phyloP scores from a whole-genome alignment of 768 basidiomycete species.

The Kwoniella dejecticola region DNA sequence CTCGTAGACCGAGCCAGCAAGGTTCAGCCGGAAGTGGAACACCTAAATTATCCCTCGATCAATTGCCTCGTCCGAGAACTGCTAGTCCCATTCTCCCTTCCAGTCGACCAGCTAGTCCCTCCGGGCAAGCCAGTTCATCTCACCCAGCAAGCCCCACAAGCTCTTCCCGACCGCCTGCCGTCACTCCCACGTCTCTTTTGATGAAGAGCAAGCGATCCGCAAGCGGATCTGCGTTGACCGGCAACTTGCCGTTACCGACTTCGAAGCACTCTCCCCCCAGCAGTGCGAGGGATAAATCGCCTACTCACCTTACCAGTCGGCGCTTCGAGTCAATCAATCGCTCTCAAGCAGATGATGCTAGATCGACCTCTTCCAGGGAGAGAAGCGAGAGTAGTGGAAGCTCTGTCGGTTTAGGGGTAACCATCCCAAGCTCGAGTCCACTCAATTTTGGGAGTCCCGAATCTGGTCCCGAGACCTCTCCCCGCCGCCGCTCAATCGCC shows the following conservation, averaged over 20 bases:
- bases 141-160: constrained; percentile 33
- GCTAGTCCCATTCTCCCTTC: constrained; percentile 21
- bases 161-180: constrained; percentile 12
- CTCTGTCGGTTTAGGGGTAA: constrained; percentile 22
- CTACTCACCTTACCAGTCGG: constrained; percentile 18
- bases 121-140: constrained; percentile 29
- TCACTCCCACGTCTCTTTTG: constrained; percentile 32
- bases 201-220: constrained; percentile 36
- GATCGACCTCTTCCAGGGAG: constrained; percentile 14
- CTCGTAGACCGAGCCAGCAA: constrained; percentile 17
- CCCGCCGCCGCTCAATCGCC: constrained; percentile 9
- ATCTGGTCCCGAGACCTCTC: constrained; percentile 24
- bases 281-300: constrained; percentile 9
- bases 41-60: constrained; percentile 25
- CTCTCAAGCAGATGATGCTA: constrained; percentile 3
- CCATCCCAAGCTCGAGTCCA: constrained; percentile 26
- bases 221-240: constrained; percentile 27
- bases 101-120: constrained; percentile 26
- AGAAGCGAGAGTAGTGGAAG: constrained; percentile 28
- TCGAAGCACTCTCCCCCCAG: constrained; percentile 25
- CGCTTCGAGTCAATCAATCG: constrained; percentile 15
- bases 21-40: constrained; percentile 32
- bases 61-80: constrained; percentile 27
- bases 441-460: constrained; percentile 41
- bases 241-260: constrained; percentile 23